Evolutionary conservation across 2,329 filamentous ascomycete genomes (phyloP).

Genomic region (Aspergillus pseudonomiae): DNA sequence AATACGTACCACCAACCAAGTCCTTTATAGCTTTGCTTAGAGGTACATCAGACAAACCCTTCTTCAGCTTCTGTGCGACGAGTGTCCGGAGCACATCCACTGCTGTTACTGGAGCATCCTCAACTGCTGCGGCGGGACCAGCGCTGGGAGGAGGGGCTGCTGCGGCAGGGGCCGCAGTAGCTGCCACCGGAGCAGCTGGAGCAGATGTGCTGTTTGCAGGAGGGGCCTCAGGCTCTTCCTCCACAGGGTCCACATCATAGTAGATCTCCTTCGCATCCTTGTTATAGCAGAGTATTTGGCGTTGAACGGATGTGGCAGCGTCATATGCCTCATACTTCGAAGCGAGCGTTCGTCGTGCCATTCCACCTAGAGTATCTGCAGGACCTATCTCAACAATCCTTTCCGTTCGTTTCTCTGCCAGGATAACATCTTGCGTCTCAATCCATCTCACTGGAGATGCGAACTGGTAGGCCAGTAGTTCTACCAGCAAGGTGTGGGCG

Average conservation of each 20-base stretch:
- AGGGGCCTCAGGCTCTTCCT: conserved; percentile 73
- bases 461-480: conserved; percentile 99
- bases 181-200: conserved; percentile 47
- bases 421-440: conserved; percentile 99
- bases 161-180: conserved; percentile 56
- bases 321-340: conserved; percentile 99
- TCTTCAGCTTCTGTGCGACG: conserved; percentile 98
- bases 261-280: conserved; percentile 99
- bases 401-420: conserved; percentile 93
- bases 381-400: conserved; percentile 97
- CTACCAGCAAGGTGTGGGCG: conserved; percentile 94
- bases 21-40: conserved; percentile 98
- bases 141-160: conserved; percentile 66
- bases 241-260: conserved; percentile 94
- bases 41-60: conserved; percentile 83
- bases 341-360: conserved; percentile 93
- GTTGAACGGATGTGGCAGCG: conserved; percentile 91
- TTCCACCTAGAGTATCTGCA: conserved; percentile 92
- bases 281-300: conserved; percentile 98
- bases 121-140: conserved; percentile 83
- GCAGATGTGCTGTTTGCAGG: conserved; percentile 44
- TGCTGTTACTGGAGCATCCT: conserved; percentile 84
- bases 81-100: conserved; percentile 86
- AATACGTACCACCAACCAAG: conserved; percentile 82
- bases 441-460: conserved; percentile 99